Conservation (phyloP, 192 early-diverging fungal genomes). For the Thoreauomyces humboldtii region DNA sequence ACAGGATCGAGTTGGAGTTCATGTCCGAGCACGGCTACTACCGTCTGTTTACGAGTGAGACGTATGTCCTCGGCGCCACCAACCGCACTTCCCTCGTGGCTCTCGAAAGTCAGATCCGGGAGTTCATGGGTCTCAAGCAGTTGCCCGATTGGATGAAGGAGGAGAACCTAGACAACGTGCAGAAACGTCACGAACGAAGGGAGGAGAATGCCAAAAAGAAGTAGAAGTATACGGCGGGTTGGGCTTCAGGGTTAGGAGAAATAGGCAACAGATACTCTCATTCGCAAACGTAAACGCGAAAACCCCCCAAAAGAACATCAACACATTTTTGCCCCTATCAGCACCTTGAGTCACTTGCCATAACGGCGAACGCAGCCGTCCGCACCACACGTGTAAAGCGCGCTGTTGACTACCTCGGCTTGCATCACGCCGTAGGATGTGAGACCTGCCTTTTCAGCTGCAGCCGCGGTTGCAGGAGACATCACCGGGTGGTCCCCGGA, state of each 20-base stretch:
- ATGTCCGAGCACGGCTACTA: conserved; percentile 35
- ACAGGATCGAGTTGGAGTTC: conserved; percentile 32
- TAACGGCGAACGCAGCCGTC: conserved; percentile 45
- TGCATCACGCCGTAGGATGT: conserved; percentile 67
- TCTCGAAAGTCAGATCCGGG: conserved; percentile 20
- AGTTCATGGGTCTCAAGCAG: conserved; percentile 20
- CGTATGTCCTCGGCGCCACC: conserved; percentile 19
- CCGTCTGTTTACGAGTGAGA: conserved; percentile 25
- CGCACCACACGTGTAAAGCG: conserved; percentile 61
- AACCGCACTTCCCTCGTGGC: conserved; percentile 17
- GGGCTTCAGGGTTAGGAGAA: too few relatives aligned
- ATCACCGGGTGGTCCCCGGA: background rate
- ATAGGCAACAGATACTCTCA: too few relatives aligned
- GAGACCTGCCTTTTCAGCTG: conserved; percentile 26
- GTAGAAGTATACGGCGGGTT: too few relatives aligned
- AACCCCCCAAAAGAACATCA: too few relatives aligned
- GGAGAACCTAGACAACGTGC: conserved; percentile 24
- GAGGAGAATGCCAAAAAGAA: too few relatives aligned
- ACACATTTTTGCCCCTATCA: too few relatives aligned
- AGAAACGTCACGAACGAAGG: background rate
- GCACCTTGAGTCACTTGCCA: too few relatives aligned
- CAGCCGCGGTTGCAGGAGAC: background rate
- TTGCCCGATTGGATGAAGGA: conserved; percentile 36
- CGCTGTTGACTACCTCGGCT: conserved; percentile 49
- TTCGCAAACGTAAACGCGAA: too few relatives aligned